Base-by-base conservation (phyloP, 768 basidiomycete genomes). In the Hirschioporus abietinus region DNA sequence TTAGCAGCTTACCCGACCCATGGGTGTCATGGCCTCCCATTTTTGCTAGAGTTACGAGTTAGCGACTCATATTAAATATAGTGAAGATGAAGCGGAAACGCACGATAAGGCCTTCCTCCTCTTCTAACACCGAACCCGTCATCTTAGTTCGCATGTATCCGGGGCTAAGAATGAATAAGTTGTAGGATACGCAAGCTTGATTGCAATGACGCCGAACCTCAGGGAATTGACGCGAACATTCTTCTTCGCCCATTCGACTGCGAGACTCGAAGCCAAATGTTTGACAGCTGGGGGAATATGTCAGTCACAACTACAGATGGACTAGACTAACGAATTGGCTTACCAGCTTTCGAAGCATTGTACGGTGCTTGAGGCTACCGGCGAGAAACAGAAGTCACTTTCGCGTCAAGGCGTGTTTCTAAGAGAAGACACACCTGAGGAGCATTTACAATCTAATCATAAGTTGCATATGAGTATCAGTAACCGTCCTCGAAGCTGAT, bases 141-240 rank as follows among this genome's bases (percentile, higher is more conserved):
- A 99, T 82, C 77, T 92, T 89, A 7, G 95, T 97, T 67, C 93
- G 78, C 88, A 96, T 96, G 80, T 99, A 99, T 10, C 96, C 96
- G 25, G 95, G 94, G 71, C 92, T 93, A 63, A 7, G 25, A 30
- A 30, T 30, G 35, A 23, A 35, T 36, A n/a, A 17, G 65, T n/a
- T 5, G 27, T 52, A 63, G 10, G 30, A 35, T 65, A 23, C 42
- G 15, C 42, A 52, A 15, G 15, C 42, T 20, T 15, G 12, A 52
- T 3, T 52, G 57, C n/a, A 15, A 35, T 65, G 60, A 35, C 15
- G 35, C 68, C 76, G 64, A 68, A 88, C 90, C 89, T 92, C 60
- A 92, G 74, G 64, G 88, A 80, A 76, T 96, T 96, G 65, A 96
- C 95, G 64, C 95, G 86, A 66, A 96, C 88, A 60, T 88, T 88